Evolutionary conservation across 305 asterid species (phyloP), one percentile per base, ranked within the genome.

Genomic region (Plantago coronopus): DNA sequence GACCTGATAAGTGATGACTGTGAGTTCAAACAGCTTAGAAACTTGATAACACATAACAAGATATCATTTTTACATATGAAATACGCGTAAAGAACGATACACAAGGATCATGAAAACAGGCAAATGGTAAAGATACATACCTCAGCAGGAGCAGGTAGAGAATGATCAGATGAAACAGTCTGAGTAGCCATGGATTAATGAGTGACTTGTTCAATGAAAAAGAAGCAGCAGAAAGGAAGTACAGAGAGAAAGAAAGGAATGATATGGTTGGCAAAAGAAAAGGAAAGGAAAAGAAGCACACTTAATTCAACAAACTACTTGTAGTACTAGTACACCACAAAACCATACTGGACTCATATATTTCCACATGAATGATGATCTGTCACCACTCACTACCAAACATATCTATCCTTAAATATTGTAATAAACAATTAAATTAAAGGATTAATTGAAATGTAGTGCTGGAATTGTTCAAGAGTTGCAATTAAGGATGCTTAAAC

Each of bases 301-400:
- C 68, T 42, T 25, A 5, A 40, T 19, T 56, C 22, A 53, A 40
- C 20, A 12, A 10, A 56, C 18, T 43, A 65, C 7, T 31, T 1
- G 38, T 31, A 31, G 38, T 31, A 31, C 38, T 31, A 31, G 38
- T 31, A 6, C n/a, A n/a, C 38, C 38, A 48, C 55, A 57, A 67
- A 29, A 60, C 37, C 7, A 69, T 57, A 55, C 22, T 47, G 50
- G 53, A 54, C 63, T 67, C 17, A 44, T 67, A 69, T 66, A 66
- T 59, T 60, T 68, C 57, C 91, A 85, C 91, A 81, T 83, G 84
- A 76, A 69, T 69, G 70, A 69, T 88, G 85, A 81, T 76, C 91
- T 88, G 95, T 88, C 87, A 69, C 38, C 69, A 64, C 16, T 75
- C 31, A 70, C 75, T 72, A 81, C 77, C 69, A 74, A 65, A 71